Conservation (phyloP, 2,329 filamentous ascomycete species). For the Pseudogymnoascus sp. region DNA sequence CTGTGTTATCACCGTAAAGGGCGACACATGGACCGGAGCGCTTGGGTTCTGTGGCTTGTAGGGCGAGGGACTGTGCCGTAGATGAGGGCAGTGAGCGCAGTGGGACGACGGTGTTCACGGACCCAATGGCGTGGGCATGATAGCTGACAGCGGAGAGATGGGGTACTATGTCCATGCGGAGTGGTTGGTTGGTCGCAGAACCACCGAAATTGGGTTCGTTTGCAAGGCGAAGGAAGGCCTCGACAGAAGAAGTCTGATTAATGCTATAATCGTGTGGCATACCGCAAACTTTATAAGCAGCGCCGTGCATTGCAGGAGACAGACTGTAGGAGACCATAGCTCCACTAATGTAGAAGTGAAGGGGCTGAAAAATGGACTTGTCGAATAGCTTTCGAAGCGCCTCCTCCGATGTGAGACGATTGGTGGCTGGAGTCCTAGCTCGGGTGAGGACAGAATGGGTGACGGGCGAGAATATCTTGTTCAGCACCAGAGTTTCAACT, state of each 20-base stretch:
- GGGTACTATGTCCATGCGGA: conserved; percentile 64
- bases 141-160: conserved; percentile 60
- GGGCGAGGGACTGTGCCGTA: conserved; percentile 27
- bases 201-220: conserved; percentile 64
- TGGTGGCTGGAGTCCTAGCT: background rate
- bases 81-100: conserved; percentile 54
- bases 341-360: conserved; percentile 70
- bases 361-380: conserved; percentile 59
- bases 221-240: conserved; percentile 56
- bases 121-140: conserved; percentile 68
- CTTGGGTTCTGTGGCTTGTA: conserved; percentile 46
- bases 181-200: conserved; percentile 64
- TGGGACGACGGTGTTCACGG: conserved; percentile 69
- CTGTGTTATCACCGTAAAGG: conserved; percentile 71
- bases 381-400: conserved; percentile 60
- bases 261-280: conserved; percentile 63
- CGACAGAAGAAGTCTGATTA: conserved; percentile 54
- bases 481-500: conserved; percentile 48
- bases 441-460: conserved; percentile 35
- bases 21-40: conserved; percentile 60
- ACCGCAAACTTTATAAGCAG: conserved; percentile 58
- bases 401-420: conserved; percentile 32
- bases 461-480: conserved; percentile 50
- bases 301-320: conserved; percentile 71
- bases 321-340: conserved; percentile 64